A percentile compares a stretch with the other conserved stretches of the same genome.
Evolutionary conservation across 2,329 filamentous ascomycete species (phyloP).

Genomic region (Verticillium dahliae): DNA sequence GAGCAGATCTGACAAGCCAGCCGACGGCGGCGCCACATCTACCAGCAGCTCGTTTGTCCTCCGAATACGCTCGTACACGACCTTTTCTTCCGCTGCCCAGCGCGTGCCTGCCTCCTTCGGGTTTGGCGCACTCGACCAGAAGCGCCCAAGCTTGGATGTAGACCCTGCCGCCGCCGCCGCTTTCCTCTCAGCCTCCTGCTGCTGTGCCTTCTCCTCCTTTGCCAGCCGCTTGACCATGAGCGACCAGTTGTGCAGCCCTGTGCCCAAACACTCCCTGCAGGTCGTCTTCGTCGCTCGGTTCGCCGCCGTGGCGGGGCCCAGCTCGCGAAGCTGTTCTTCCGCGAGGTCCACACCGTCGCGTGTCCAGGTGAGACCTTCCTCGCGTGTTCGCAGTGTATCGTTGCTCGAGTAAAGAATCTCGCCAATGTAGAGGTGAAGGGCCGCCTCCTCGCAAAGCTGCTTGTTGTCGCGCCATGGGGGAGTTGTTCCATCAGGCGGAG

Average conservation of each 20-base stretch:
- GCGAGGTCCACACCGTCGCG: slow-evolving; percentile 78
- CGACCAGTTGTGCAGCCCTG: slow-evolving; percentile 76
- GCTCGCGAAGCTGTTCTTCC: slow-evolving; percentile 56
- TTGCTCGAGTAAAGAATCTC: slow-evolving; percentile 79
- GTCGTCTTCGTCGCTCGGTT: slow-evolving; percentile 32
- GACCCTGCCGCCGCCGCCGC: slow-evolving; percentile 2
- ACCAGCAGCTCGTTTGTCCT: slow-evolving; percentile 47
- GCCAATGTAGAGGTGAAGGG: slow-evolving; percentile 81
- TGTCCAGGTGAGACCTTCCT: slow-evolving; percentile 82
- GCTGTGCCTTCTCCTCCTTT: slow-evolving; percentile 36
- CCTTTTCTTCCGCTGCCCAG: slow-evolving; percentile 49
- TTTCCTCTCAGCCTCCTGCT: slow-evolving; percentile 19
- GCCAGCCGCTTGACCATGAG: slow-evolving; percentile 68
- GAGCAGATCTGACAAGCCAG: slow-evolving; percentile 29
- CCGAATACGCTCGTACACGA: slow-evolving; percentile 44
- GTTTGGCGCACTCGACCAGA: slow-evolving; percentile 29
- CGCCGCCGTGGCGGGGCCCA: slow-evolving; percentile 17
- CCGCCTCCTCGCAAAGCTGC: slow-evolving; percentile 77
- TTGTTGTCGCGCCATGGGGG: slow-evolving; percentile 57
- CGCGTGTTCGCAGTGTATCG: slow-evolving; percentile 34
- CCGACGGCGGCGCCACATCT: slow-evolving; percentile 31
- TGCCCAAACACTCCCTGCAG: slow-evolving; percentile 71
- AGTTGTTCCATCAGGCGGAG: slow-evolving; percentile 63
- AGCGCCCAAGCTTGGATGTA: slow-evolving; percentile 24
- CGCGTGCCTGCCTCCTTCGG: slow-evolving; percentile 31